phyloP scores from a whole-genome alignment of 1,139 yeast genomes.

The Sugiyamaella neomexicana region DNA sequence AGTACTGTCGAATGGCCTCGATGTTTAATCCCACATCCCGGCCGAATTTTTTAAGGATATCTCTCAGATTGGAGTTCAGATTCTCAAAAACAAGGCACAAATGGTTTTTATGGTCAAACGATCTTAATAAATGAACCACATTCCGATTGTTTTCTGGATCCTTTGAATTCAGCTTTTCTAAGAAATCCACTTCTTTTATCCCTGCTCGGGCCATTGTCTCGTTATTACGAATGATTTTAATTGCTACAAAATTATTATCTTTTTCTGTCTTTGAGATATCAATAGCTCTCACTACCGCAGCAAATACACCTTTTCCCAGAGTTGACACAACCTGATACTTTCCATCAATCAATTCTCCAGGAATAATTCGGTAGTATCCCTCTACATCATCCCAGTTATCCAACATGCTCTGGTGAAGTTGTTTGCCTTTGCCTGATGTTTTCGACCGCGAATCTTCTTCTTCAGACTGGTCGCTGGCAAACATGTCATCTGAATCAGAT shows the following conservation, averaged over 20 bases:
- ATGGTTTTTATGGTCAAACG: constrained; percentile 83
- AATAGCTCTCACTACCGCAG: constrained; percentile 39
- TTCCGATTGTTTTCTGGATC: constrained; percentile 65
- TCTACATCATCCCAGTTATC: constrained; percentile 60
- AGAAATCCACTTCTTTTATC: constrained; percentile 71
- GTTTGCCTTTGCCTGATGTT: constrained; percentile 19
- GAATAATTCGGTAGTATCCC: constrained; percentile 79
- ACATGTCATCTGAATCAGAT: constrained; percentile 19
- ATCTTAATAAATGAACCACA: constrained; percentile 71
- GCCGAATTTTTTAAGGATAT: constrained; percentile 75
- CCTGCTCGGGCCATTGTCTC: constrained; percentile 57
- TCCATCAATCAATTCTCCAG: constrained; percentile 63
- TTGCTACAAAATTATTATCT: constrained; percentile 60
- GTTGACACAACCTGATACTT: constrained; percentile 81
- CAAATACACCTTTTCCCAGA: constrained; percentile 77
- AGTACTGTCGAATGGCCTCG: constrained; percentile 78
- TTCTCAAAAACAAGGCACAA: constrained; percentile 85
- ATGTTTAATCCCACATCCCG: constrained; percentile 62
- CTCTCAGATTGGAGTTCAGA: constrained; percentile 74
- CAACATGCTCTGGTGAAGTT: constrained; percentile 33
- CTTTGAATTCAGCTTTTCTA: constrained; percentile 67
- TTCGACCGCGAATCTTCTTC: not conserved
- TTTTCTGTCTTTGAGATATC: constrained; percentile 14
- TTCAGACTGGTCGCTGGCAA: constrained; percentile 9
- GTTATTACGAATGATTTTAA: constrained; percentile 63